These are phyloP conservation scores for Macadamia tetraphylla DNA, from an alignment of 164 flowering plant genomes.

Conservation along the genomic window DNA sequence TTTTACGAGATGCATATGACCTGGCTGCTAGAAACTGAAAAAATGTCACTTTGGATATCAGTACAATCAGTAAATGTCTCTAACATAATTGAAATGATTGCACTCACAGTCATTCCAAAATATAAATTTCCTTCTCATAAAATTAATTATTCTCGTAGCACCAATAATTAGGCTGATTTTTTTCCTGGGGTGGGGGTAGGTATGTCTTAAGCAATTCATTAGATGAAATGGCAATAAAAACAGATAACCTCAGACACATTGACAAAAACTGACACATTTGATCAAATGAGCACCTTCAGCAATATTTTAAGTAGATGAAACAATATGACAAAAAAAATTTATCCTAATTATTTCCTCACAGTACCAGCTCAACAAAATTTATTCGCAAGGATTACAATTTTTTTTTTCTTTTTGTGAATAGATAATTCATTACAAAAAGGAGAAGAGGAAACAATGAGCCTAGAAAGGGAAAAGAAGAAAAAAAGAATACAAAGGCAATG, in stretches of 20 bases:
- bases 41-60: slow-evolving; percentile 8
- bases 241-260: neutral
- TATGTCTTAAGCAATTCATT: neutral
- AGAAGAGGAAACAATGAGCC: too few species aligned
- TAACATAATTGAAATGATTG: neutral
- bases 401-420: too few species aligned
- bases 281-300: neutral
- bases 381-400: too few species aligned
- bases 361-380: too few species aligned
- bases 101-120: neutral
- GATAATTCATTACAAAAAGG: too few species aligned
- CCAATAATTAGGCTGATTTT: neutral
- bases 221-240: neutral
- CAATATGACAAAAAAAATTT: too few species aligned
- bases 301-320: neutral
- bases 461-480: too few species aligned
- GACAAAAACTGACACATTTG: neutral
- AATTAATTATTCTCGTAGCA: neutral
- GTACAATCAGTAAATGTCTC: neutral
- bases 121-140: neutral
- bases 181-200: neutral
- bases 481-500: too few species aligned
- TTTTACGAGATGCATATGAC: slow-evolving; percentile 44
- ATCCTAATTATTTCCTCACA: too few species aligned
- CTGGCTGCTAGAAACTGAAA: slow-evolving; percentile 33